Conservation (phyloP, 1,284 basidiomycete species). For the Thecaphora frezii region DNA sequence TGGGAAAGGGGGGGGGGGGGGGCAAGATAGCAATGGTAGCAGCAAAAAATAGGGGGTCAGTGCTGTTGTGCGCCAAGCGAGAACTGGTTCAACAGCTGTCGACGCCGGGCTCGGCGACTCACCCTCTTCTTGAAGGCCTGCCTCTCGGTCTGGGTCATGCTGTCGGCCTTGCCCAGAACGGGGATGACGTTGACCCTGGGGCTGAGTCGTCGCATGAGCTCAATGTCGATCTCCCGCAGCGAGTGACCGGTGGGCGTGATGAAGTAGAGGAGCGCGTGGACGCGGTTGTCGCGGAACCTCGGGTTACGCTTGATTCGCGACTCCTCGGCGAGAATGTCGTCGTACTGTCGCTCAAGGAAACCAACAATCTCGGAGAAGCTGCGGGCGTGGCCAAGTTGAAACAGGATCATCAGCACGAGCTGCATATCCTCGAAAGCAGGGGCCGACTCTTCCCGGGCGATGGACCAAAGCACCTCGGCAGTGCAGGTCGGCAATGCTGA, state of each 20-base stretch:
- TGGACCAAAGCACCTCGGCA: too few relatives aligned
- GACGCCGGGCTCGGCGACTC: too few relatives aligned
- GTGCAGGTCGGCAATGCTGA: neutral
- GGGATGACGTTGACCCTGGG: slow-evolving; percentile 90
- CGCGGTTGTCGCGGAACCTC: slow-evolving; percentile 89
- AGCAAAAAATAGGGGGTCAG: too few relatives aligned
- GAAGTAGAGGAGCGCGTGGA: slow-evolving; percentile 94
- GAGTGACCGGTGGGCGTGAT: slow-evolving; percentile 89
- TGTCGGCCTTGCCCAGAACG: slow-evolving; percentile 95
- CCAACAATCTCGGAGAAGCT: slow-evolving; percentile 78
- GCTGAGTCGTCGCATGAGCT: slow-evolving; percentile 56
- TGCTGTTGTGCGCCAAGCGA: too few relatives aligned
- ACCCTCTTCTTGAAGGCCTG: slow-evolving; percentile 95
- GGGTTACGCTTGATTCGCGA: slow-evolving; percentile 99
- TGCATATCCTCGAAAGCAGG: too few relatives aligned
- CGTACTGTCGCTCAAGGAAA: slow-evolving; percentile 97
- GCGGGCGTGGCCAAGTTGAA: too few relatives aligned
- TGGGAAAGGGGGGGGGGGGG: too few relatives aligned
- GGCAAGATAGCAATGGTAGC: too few relatives aligned
- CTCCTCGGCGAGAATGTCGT: slow-evolving; percentile 97
- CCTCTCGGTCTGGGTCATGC: slow-evolving; percentile 68
- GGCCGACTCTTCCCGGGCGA: too few relatives aligned
- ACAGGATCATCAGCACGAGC: too few relatives aligned
- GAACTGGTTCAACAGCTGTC: too few relatives aligned
- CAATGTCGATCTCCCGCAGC: slow-evolving; percentile 97